Conservation (phyloP, 2,329 filamentous ascomycete genomes). For the Fusarium globosum region DNA sequence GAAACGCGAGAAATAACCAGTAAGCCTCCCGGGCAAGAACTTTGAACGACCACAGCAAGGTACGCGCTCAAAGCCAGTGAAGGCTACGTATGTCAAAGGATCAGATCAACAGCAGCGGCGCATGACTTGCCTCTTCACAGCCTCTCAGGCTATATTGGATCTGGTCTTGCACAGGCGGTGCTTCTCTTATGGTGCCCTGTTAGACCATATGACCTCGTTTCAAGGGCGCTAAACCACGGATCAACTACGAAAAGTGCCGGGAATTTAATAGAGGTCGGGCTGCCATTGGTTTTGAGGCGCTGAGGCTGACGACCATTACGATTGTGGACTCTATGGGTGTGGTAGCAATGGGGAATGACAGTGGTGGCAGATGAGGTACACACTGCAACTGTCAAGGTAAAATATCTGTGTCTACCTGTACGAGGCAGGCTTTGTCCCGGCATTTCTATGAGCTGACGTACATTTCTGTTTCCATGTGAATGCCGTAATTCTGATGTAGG, state of each 20-base stretch:
- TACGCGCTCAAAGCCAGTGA: not conserved
- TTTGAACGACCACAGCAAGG: not conserved
- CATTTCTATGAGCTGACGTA: not conserved
- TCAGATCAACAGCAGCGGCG: not conserved
- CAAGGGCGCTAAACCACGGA: conserved; percentile 32
- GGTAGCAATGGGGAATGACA: conserved; percentile 19
- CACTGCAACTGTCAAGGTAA: conserved; percentile 27
- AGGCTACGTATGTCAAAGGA: conserved; percentile 6
- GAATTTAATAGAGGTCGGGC: conserved; percentile 27
- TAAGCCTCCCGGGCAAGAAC: not conserved
- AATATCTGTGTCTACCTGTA: conserved; percentile 21
- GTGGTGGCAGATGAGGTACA: conserved; percentile 25
- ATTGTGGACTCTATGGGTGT: conserved; percentile 31
- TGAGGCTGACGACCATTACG: conserved; percentile 24
- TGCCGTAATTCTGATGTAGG: not conserved
- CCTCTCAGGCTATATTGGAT: conserved; percentile 19
- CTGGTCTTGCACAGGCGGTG: conserved; percentile 8
- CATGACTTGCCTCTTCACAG: conserved; percentile 15
- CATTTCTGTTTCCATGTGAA: not conserved
- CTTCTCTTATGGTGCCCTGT: conserved; percentile 24
- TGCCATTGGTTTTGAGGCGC: conserved; percentile 30
- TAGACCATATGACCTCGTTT: conserved; percentile 36
- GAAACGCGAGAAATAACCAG: not conserved
- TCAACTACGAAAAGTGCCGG: conserved; percentile 33
- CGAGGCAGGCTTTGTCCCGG: not conserved